phyloP scores from a whole-genome alignment of 2,329 filamentous ascomycete genomes.

The Botrytis paeoniae region DNA sequence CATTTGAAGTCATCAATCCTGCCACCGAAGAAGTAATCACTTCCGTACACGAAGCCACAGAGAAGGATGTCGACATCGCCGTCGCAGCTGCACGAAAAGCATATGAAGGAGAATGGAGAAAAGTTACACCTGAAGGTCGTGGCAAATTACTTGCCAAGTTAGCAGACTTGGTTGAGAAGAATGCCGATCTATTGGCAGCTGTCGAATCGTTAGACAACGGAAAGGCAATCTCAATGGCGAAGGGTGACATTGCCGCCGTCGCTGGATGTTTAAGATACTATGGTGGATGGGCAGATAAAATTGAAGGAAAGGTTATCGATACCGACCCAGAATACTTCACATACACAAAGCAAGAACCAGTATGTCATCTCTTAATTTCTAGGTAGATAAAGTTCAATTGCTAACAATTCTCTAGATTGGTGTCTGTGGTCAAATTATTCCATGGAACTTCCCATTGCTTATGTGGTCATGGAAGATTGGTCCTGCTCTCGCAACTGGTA shows the following conservation, averaged over 20 bases:
- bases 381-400: not conserved
- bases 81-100: slow-evolving; percentile 83
- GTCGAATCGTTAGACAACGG: slow-evolving; percentile 88
- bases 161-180: slow-evolving; percentile 76
- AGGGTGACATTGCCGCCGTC: slow-evolving; percentile 68
- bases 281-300: slow-evolving; percentile 71
- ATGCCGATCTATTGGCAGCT: slow-evolving; percentile 70
- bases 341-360: slow-evolving; percentile 65
- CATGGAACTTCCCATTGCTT: slow-evolving; percentile 68
- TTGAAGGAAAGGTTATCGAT: slow-evolving; percentile 66
- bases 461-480: slow-evolving; percentile 68
- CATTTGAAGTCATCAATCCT: slow-evolving; percentile 90
- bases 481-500: slow-evolving; percentile 57
- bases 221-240: slow-evolving; percentile 74
- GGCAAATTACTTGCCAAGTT: slow-evolving; percentile 70
- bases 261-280: slow-evolving; percentile 78
- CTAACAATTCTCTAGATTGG: slow-evolving; percentile 44
- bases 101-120: slow-evolving; percentile 70
- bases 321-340: slow-evolving; percentile 62
- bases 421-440: slow-evolving; percentile 70
- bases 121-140: slow-evolving; percentile 67
- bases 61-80: slow-evolving; percentile 80
- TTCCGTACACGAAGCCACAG: slow-evolving; percentile 78
- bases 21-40: slow-evolving; percentile 79
- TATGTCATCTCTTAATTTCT: slow-evolving; percentile 39